Conservation (phyloP, 1,139 yeast species). For the Debaryomycetaceae sp. region DNA sequence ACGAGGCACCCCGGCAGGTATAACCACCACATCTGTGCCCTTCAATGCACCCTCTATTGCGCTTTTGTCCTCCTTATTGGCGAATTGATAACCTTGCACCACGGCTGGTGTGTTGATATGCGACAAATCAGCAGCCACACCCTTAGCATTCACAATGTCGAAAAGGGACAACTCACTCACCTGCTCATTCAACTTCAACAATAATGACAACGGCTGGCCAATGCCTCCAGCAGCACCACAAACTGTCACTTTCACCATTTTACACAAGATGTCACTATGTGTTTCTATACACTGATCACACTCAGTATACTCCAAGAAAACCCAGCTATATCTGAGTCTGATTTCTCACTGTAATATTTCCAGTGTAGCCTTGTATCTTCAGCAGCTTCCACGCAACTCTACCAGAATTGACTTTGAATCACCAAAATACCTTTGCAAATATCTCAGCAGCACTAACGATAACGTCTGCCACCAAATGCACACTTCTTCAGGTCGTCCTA, state of each 20-base stretch:
- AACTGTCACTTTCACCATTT: conserved; percentile 65
- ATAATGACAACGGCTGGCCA: conserved; percentile 70
- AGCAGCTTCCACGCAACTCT: too few relatives aligned
- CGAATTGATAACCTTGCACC: conserved; percentile 56
- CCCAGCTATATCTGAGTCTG: too few relatives aligned
- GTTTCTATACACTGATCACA: too few relatives aligned
- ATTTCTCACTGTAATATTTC: too few relatives aligned
- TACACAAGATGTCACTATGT: not conserved
- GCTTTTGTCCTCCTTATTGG: conserved; percentile 43
- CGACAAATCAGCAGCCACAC: conserved; percentile 72
- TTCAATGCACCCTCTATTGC: conserved; percentile 50
- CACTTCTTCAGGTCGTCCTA: too few relatives aligned
- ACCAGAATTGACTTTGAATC: too few relatives aligned
- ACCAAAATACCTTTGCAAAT: too few relatives aligned
- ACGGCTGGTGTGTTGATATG: conserved; percentile 63
- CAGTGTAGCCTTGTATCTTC: too few relatives aligned
- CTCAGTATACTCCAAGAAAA: too few relatives aligned
- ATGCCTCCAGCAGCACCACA: conserved; percentile 82
- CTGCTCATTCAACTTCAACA: conserved; percentile 55
- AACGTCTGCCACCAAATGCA: too few relatives aligned
- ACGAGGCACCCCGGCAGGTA: conserved; percentile 83
- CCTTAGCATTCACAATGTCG: conserved; percentile 66
- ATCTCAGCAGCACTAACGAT: too few relatives aligned
- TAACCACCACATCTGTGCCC: conserved; percentile 58
- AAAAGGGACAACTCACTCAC: conserved; percentile 57